Conservation (phyloP, 78 protist genomes). For the Creolimax fragrantissima region DNA sequence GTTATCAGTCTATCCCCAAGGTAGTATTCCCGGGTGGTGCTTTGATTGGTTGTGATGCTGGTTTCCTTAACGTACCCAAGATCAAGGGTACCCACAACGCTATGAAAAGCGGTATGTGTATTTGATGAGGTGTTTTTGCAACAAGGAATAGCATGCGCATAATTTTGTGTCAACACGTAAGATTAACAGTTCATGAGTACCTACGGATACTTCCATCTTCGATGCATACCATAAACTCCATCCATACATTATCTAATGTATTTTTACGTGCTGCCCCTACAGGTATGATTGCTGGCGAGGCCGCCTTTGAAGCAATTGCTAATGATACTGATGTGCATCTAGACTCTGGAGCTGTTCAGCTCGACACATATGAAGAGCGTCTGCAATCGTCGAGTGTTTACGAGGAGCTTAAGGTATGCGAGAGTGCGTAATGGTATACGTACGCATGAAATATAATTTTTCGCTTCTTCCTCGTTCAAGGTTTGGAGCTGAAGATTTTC, state of each 20-base stretch:
- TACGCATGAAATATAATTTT: neutral
- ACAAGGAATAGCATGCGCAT: neutral
- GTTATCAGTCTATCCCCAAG: constrained; percentile 74
- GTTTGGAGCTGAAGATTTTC: neutral
- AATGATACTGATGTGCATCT: neutral
- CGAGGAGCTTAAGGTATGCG: constrained; percentile 57
- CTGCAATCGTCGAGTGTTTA: constrained; percentile 72
- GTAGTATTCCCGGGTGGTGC: constrained; percentile 57
- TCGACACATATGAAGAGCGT: constrained; percentile 38
- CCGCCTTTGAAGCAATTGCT: constrained; percentile 28
- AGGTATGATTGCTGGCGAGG: constrained; percentile 77
- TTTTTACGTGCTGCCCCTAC: neutral
- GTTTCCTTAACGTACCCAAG: constrained; percentile 90
- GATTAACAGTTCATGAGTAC: too few species aligned
- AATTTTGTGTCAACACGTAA: too few species aligned
- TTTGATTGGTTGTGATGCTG: constrained; percentile 87
- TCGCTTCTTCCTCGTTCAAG: neutral
- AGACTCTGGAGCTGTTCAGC: constrained; percentile 14
- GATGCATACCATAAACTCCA: too few species aligned
- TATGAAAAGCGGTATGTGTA: constrained; percentile 72
- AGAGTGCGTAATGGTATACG: neutral
- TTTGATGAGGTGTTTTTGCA: too few species aligned
- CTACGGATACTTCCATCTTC: too few species aligned
- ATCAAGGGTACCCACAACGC: constrained; percentile 92
- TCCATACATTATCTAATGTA: too few species aligned